A percentile compares a stretch with the other conserved stretches of the same genome.
phyloP scores from a whole-genome alignment of 1,284 basidiomycete species.

The Ganoderma lingzhi region DNA sequence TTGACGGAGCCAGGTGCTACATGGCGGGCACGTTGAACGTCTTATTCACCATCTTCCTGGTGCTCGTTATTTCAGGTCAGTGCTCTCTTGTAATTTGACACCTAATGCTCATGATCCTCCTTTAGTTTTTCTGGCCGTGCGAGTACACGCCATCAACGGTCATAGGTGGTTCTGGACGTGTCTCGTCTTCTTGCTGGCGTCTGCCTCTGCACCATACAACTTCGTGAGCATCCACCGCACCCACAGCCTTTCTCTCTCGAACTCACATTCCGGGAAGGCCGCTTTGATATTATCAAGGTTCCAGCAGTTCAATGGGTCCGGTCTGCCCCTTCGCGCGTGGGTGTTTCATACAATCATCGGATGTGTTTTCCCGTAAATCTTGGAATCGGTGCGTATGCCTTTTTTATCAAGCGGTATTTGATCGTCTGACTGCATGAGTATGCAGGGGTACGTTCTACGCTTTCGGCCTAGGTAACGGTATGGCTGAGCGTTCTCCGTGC shows the following conservation, averaged over 20 bases:
- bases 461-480: background rate
- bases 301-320: background rate
- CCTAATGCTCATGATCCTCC: background rate
- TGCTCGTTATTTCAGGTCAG: background rate
- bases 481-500: no score
- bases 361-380: background rate
- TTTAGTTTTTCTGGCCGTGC: slow-evolving; percentile 18
- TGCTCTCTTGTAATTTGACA: background rate
- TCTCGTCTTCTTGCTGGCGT: slow-evolving; percentile 6
- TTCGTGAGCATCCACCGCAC: slow-evolving; percentile 1
- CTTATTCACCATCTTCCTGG: background rate
- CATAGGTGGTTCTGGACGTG: slow-evolving; percentile 27
- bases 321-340: background rate
- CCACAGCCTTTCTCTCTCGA: background rate
- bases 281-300: background rate
- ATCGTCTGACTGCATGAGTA: background rate
- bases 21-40: background rate
- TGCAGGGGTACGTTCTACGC: background rate
- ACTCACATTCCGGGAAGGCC: background rate
- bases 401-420: background rate
- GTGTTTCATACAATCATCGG: background rate
- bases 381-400: background rate
- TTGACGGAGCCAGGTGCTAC: background rate
- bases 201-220: slow-evolving; percentile 5
- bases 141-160: slow-evolving; percentile 23